Conservation (phyloP, 805 yeast genomes). For the Wickerhamiella kurtzmanii region DNA sequence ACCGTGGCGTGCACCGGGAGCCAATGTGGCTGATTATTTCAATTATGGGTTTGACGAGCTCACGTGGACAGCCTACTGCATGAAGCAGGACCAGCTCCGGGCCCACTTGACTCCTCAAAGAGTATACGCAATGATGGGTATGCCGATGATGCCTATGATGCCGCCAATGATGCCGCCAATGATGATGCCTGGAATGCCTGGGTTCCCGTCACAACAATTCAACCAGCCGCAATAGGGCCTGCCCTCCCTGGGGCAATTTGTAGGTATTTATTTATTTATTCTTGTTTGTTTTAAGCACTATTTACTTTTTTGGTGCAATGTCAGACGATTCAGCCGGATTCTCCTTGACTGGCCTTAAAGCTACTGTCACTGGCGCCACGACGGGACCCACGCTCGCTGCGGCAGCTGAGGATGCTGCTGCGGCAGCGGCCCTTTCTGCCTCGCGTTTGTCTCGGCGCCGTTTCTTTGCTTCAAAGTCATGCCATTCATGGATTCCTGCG, state of each 20-base stretch:
- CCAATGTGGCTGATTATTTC: constrained; percentile 86
- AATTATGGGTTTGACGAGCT: constrained; percentile 94
- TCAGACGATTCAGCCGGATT: too few relatives aligned
- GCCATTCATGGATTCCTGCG: constrained; percentile 73
- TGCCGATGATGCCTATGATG: constrained; percentile 21
- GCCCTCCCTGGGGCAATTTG: too few relatives aligned
- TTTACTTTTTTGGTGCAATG: too few relatives aligned
- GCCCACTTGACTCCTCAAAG: constrained; percentile 63
- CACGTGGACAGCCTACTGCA: constrained; percentile 87
- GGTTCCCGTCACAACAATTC: neutral
- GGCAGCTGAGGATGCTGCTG: neutral
- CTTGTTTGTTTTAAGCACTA: too few relatives aligned
- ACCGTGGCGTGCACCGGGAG: constrained; percentile 98
- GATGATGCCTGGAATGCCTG: constrained; percentile 11
- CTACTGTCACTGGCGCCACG: too few relatives aligned
- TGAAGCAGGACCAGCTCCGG: constrained; percentile 70
- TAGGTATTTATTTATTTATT: neutral
- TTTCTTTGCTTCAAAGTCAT: constrained; percentile 87
- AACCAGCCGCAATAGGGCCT: neutral
- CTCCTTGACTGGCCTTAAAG: too few relatives aligned
- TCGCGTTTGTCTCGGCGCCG: constrained; percentile 28
- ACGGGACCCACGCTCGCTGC: too few relatives aligned
- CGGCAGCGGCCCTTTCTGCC: neutral
- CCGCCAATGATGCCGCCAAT: constrained; percentile 15
- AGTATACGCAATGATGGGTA: constrained; percentile 33